Conservation (phyloP, 2,329 filamentous ascomycete species). For the Nannizziopsis barbatae region DNA sequence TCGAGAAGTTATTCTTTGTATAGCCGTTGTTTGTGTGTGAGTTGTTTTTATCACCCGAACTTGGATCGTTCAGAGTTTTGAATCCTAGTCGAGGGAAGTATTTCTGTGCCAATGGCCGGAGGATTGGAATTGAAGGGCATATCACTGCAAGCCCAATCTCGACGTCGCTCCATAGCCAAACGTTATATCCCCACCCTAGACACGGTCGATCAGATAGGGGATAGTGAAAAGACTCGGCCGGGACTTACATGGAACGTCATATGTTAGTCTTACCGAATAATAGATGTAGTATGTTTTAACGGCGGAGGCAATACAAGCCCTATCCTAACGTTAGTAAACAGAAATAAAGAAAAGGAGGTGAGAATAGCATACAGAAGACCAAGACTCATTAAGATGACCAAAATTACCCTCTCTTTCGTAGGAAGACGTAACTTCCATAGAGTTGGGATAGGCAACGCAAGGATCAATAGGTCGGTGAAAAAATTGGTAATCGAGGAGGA, state of each 20-base stretch:
- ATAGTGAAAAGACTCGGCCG: background rate
- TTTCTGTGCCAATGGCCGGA: conserved; percentile 15
- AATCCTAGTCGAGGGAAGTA: conserved; percentile 14
- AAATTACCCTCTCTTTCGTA: conserved; percentile 11
- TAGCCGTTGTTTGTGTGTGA: background rate
- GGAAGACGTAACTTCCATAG: conserved; percentile 16
- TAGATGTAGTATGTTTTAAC: conserved; percentile 15
- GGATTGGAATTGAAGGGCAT: conserved; percentile 17
- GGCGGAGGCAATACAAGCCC: conserved; percentile 14
- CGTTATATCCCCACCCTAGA: conserved; percentile 17
- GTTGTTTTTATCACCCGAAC: background rate
- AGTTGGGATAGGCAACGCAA: conserved; percentile 16
- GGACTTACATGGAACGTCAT: conserved; percentile 17
- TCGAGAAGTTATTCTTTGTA: background rate
- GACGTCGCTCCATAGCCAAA: conserved; percentile 18
- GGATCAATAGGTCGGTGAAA: conserved; percentile 14
- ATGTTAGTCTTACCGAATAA: conserved; percentile 11
- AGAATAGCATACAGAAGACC: conserved; percentile 14
- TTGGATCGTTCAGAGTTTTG: conserved; percentile 1
- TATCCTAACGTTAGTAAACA: conserved; percentile 5
- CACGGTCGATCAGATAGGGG: background rate
- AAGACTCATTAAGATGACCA: conserved; percentile 16
- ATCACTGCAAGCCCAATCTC: conserved; percentile 19
- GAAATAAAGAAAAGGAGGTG: background rate
- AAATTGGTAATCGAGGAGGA: conserved; percentile 14